Conservation (phyloP, 1,284 basidiomycete species). For the Ustilago xerochloae region DNA sequence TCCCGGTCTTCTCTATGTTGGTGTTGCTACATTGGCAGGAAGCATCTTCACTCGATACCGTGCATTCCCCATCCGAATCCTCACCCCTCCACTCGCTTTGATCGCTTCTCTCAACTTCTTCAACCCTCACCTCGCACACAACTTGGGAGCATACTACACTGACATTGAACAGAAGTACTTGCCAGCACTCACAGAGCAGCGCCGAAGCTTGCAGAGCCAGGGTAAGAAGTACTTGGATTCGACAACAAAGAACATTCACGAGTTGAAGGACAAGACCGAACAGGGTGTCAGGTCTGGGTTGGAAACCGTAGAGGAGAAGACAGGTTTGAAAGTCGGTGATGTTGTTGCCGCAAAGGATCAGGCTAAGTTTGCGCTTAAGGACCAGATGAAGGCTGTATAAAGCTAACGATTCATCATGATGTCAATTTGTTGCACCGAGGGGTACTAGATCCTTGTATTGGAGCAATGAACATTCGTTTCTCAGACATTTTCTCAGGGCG, state of each 20-base stretch:
- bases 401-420: too few relatives aligned
- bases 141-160: slow-evolving; percentile 58
- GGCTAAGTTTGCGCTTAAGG: slow-evolving; percentile 30
- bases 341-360: slow-evolving; percentile 28
- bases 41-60: slow-evolving; percentile 86
- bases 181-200: slow-evolving; percentile 48
- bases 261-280: slow-evolving; percentile 38
- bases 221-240: slow-evolving; percentile 10
- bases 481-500: background rate
- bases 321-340: slow-evolving; percentile 53
- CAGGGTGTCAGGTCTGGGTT: slow-evolving; percentile 41
- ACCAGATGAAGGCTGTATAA: slow-evolving; percentile 48
- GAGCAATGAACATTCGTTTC: background rate
- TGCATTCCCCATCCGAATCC: slow-evolving; percentile 64
- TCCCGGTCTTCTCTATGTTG: slow-evolving; percentile 77
- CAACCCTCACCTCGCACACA: slow-evolving; percentile 62
- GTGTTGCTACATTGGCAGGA: slow-evolving; percentile 85
- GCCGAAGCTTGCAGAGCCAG: slow-evolving; percentile 16
- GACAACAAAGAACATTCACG: slow-evolving; percentile 32
- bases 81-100: slow-evolving; percentile 60
- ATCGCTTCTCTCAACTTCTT: slow-evolving; percentile 63
- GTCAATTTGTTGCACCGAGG: background rate
- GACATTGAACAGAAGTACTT: slow-evolving; percentile 44
- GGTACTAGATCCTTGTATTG: background rate
- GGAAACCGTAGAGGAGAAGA: slow-evolving; percentile 52